A percentile compares a stretch with the other conserved stretches of the same genome.
These are phyloP conservation scores for Balansia obtecta DNA, from an alignment of 2,329 filamentous ascomycete species.

Conservation along the genomic window DNA sequence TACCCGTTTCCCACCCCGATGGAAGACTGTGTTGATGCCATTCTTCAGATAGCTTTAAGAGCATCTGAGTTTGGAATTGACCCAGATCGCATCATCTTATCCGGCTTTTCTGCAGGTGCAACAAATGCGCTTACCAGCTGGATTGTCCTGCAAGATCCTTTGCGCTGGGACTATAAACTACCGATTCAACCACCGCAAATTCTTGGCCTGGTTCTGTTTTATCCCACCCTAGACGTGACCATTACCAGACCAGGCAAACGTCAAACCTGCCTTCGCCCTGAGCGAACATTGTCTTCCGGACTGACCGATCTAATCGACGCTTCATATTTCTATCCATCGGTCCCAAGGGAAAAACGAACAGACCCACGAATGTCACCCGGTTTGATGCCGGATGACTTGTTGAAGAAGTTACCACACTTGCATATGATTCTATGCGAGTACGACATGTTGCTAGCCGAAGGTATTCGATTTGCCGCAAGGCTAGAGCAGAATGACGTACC, in stretches of 20 bases:
- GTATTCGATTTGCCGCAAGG: conserved; percentile 47
- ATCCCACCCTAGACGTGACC: conserved; percentile 51
- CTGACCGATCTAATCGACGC: conserved; percentile 53
- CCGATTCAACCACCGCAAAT: conserved; percentile 32
- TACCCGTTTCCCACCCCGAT: conserved; percentile 52
- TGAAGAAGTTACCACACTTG: conserved; percentile 39
- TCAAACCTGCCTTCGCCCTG: conserved; percentile 38
- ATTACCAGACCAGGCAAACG: conserved; percentile 43
- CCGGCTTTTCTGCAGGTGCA: conserved; percentile 53
- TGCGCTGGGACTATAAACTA: conserved; percentile 24
- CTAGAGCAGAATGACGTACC: conserved; percentile 26
- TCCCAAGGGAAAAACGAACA: conserved; percentile 29
- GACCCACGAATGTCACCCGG: conserved; percentile 47
- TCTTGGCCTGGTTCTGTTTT: conserved; percentile 44
- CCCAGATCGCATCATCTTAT: conserved; percentile 40
- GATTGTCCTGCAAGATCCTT: conserved; percentile 32
- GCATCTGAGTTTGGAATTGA: conserved; percentile 47
- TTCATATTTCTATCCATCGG: conserved; percentile 44
- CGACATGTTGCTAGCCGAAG: conserved; percentile 52
- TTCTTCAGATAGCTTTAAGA: conserved; percentile 46
- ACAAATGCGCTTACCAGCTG: conserved; percentile 39
- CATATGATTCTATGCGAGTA: conserved; percentile 51
- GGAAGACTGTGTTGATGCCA: conserved; percentile 52
- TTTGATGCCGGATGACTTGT: conserved; percentile 38
- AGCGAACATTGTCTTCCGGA: conserved; percentile 42